Evolutionary conservation across 2,329 filamentous ascomycete species (phyloP), one percentile per base, ranked within the genome.

Genomic region (Neocatenulostroma microsporum): DNA sequence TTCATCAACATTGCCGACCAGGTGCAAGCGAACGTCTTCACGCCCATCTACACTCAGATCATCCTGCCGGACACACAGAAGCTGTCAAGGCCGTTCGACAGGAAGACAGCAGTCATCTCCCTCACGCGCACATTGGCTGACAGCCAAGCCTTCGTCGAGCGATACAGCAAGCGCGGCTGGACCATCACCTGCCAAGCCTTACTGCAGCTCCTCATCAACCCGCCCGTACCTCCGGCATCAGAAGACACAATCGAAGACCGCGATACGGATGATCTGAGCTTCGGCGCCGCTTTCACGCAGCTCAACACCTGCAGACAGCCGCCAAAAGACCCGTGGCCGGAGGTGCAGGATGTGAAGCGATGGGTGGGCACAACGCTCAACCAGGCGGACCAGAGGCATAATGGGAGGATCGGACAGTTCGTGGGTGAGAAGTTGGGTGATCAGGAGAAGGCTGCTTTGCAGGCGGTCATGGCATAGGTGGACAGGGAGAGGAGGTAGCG

Each of bases 241-340:
- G 79, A 82, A 39, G 86, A 93, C 48, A 67, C 84, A 34, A 80
- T 94, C 45, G 76, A 78, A 9, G 91, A 96, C 57, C 80, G 86
- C 3, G 89, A 96, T 53, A 84, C 94, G 18, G 91, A 98, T 53
- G 91, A 98, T 58, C 79, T 95, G 48, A 82, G 85, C 19, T 98
- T 98, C 55, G 91, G 91, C 18, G 80, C 95, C 47, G 89, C 87
- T 7, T 98, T 94, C 64, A 96, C 91, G 1, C 81, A 84, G 21
- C 74, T 98, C 45, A 94, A 89, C 66, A 95, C 89, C 0, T 91
- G 89, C 67, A 85, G 82, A 59, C 79, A 79, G 41, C 68, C 76
- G 3, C 73, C 30, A 4, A 15, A 72, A 34, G 91, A 96, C 58
- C 82, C 88, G 14, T 96, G 87, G 69, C 82, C 88, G 1, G 83